Conservation (phyloP, 2,329 filamentous ascomycete species). For the Penicillium griseofulvum region DNA sequence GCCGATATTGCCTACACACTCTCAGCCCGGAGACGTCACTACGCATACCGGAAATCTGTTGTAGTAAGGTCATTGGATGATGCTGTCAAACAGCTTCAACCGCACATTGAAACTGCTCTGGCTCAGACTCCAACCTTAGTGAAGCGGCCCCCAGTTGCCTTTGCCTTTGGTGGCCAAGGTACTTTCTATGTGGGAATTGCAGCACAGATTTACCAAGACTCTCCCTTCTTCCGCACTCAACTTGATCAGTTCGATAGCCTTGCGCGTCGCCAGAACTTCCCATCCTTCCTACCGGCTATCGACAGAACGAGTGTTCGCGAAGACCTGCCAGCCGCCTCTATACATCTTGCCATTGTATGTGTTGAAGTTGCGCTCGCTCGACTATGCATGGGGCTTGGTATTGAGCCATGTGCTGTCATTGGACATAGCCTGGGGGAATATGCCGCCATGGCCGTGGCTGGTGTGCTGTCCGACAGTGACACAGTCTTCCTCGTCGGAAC, state of each 20-base stretch:
- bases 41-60: background rate
- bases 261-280: conserved; percentile 24
- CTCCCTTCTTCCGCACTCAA: conserved; percentile 19
- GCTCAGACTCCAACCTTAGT: background rate
- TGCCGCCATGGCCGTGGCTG: conserved; percentile 31
- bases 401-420: conserved; percentile 19
- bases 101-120: background rate
- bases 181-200: conserved; percentile 28
- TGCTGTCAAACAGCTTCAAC: background rate
- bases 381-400: conserved; percentile 19
- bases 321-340: no score
- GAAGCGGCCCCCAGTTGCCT: conserved; percentile 27
- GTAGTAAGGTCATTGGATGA: background rate
- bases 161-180: conserved; percentile 41
- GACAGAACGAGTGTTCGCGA: background rate
- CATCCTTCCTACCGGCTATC: conserved; percentile 22
- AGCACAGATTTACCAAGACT: conserved; percentile 29
- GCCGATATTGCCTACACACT: background rate
- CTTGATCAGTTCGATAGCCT: conserved; percentile 26
- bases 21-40: background rate
- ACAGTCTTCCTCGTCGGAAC: conserved; percentile 64
- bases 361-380: conserved; percentile 12
- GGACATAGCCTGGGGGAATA: background rate
- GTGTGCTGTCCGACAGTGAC: conserved; percentile 35
- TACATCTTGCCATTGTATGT: background rate